phyloP scores from a whole-genome alignment of 2,329 filamentous ascomycete genomes.

The Ophiostoma sp. region DNA sequence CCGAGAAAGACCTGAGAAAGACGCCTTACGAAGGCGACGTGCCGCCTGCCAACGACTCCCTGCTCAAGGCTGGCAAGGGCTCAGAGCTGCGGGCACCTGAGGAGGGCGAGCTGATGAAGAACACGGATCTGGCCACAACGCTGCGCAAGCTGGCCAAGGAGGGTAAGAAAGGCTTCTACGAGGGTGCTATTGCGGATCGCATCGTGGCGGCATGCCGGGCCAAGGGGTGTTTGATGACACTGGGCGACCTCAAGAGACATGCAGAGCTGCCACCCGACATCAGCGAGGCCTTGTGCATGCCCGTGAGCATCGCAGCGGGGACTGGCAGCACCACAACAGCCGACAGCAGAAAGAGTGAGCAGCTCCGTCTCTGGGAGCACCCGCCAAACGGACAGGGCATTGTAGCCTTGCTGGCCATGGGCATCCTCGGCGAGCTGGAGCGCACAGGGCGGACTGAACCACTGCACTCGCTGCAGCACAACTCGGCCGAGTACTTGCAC shows the following conservation, averaged over 20 bases:
- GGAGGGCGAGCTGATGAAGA: conserved; percentile 79
- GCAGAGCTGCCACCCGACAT: conserved; percentile 36
- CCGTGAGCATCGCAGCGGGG: conserved; percentile 64
- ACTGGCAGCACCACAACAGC: conserved; percentile 44
- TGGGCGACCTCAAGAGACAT: conserved; percentile 75
- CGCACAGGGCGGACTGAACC: conserved; percentile 64
- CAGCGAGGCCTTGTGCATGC: conserved; percentile 63
- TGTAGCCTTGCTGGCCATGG: conserved; percentile 84
- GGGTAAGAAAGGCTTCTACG: conserved; percentile 85
- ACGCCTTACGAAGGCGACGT: background rate
- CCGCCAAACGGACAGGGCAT: conserved; percentile 94
- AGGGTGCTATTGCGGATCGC: conserved; percentile 71
- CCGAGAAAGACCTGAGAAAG: conserved; percentile 27
- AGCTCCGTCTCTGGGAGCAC: conserved; percentile 83
- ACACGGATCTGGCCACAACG: conserved; percentile 70
- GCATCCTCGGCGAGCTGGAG: conserved; percentile 81
- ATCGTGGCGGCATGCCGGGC: conserved; percentile 70
- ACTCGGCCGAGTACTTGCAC: conserved; percentile 72
- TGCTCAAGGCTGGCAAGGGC: conserved; percentile 76
- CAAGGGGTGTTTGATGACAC: conserved; percentile 66
- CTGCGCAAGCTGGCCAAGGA: conserved; percentile 70
- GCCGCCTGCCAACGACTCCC: conserved; percentile 52
- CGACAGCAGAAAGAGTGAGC: conserved; percentile 59
- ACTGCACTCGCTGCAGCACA: conserved; percentile 67
- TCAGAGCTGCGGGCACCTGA: conserved; percentile 61